phyloP scores from a whole-genome alignment of 371 early-diverging fungal genomes.

The Zychaea mexicana region DNA sequence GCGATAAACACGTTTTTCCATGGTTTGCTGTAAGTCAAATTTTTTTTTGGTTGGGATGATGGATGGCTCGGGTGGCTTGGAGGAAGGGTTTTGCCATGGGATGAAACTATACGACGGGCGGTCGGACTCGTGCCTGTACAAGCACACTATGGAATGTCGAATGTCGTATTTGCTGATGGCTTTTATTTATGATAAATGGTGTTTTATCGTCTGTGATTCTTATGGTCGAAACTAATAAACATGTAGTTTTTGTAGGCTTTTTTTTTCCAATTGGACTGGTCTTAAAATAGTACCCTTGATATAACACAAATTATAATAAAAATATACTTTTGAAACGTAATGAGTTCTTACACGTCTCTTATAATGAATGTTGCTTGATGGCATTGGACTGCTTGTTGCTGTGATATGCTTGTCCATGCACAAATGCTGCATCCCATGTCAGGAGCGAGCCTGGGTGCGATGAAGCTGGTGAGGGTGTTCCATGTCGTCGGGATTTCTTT shows the following conservation, averaged over 20 bases:
- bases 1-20: no score
- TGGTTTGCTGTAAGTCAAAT: background rate
- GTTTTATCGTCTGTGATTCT: background rate
- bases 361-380: no score
- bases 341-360: no score
- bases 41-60: background rate
- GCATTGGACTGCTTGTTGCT: no score
- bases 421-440: no score
- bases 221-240: no score
- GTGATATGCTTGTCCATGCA: no score
- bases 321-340: no score
- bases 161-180: conserved; percentile 21
- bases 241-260: no score
- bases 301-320: no score
- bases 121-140: conserved; percentile 43
- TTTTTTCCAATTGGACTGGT: no score
- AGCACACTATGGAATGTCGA: conserved; percentile 36
- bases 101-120: conserved; percentile 38
- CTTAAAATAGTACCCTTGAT: no score
- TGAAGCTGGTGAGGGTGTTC: background rate
- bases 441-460: background rate
- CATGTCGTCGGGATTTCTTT: background rate
- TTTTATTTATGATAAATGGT: background rate
- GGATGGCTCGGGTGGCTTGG: background rate
- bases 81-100: conserved; percentile 1